Percentiles rank a stretch among this genome's conserved stretches.
phyloP scores from a whole-genome alignment of 2,329 filamentous ascomycete species.

The Tolypocladium inflatum region DNA sequence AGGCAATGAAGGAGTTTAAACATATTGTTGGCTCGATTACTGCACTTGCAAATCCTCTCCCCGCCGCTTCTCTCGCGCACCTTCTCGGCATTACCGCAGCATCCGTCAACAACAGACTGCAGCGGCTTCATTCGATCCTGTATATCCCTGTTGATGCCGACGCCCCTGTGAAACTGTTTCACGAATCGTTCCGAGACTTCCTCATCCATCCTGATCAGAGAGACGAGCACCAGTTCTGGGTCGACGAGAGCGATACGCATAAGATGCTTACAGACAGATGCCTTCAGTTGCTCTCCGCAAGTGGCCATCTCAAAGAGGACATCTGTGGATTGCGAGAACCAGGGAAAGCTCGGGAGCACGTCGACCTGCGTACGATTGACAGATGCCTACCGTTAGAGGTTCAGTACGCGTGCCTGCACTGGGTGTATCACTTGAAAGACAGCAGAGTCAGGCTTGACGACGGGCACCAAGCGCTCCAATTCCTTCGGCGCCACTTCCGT shows the following conservation, averaged over 20 bases:
- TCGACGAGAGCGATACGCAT: slow-evolving; percentile 5
- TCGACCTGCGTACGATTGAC: not conserved
- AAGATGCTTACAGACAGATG: not conserved
- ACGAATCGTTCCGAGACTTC: slow-evolving; percentile 27
- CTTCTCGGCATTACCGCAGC: slow-evolving; percentile 13
- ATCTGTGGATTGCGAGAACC: slow-evolving; percentile 7
- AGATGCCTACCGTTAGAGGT: slow-evolving; percentile 9
- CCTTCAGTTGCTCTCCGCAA: slow-evolving; percentile 15
- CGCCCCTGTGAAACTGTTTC: slow-evolving; percentile 17
- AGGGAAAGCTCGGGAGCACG: not conserved
- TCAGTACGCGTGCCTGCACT: slow-evolving; percentile 29
- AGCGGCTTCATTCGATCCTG: slow-evolving; percentile 24
- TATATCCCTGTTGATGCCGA: slow-evolving; percentile 13
- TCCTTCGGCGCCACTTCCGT: slow-evolving; percentile 26
- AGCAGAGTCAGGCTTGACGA: slow-evolving; percentile 16
- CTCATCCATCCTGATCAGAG: slow-evolving; percentile 12
- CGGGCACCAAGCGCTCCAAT: slow-evolving; percentile 10
- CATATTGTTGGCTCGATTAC: slow-evolving; percentile 21
- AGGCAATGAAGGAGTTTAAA: slow-evolving; percentile 14
- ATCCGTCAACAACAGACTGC: slow-evolving; percentile 11
- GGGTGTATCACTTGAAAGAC: slow-evolving; percentile 18
- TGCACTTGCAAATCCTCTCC: slow-evolving; percentile 19
- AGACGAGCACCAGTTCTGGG: slow-evolving; percentile 4
- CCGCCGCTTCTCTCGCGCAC: slow-evolving; percentile 11
- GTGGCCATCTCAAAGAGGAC: slow-evolving; percentile 17